Percentiles rank a stretch among this genome's conserved stretches.
Conservation (phyloP, 176 grass and related monocot genomes). For the Paspalum vaginatum region DNA sequence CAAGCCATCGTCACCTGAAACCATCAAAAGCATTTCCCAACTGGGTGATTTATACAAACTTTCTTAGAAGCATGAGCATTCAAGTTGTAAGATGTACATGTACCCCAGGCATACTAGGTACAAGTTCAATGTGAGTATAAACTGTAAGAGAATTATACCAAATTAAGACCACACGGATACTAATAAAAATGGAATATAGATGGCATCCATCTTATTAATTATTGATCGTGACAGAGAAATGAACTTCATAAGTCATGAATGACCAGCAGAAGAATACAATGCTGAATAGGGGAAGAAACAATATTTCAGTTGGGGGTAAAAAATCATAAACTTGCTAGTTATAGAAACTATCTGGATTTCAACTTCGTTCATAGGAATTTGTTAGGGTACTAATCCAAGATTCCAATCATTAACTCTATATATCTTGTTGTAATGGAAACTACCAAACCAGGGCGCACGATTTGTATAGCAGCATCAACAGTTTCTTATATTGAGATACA, state of each 20-base stretch:
- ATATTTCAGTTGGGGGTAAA: background rate
- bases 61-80: background rate
- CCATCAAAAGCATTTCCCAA: conserved; percentile 8
- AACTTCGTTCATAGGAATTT: background rate
- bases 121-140: conserved; percentile 13
- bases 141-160: conserved; percentile 11
- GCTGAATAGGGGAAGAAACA: background rate
- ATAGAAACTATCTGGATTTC: background rate
- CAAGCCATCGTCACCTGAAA: conserved; percentile 55
- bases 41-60: background rate
- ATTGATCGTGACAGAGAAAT: conserved; percentile 6
- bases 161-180: background rate
- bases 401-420: background rate
- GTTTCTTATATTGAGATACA: background rate
- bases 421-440: background rate
- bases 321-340: background rate
- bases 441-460: background rate
- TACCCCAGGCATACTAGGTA: background rate
- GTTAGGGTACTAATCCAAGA: background rate
- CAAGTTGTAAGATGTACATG: conserved; percentile 1
- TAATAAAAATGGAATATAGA: background rate
- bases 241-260: background rate
- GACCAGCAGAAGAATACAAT: conserved; percentile 5
- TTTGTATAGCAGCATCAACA: background rate
- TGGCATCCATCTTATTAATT: background rate